These are phyloP conservation scores for Megacollybia marginata DNA, from an alignment of 768 basidiomycete genomes.

Conservation along the genomic window DNA sequence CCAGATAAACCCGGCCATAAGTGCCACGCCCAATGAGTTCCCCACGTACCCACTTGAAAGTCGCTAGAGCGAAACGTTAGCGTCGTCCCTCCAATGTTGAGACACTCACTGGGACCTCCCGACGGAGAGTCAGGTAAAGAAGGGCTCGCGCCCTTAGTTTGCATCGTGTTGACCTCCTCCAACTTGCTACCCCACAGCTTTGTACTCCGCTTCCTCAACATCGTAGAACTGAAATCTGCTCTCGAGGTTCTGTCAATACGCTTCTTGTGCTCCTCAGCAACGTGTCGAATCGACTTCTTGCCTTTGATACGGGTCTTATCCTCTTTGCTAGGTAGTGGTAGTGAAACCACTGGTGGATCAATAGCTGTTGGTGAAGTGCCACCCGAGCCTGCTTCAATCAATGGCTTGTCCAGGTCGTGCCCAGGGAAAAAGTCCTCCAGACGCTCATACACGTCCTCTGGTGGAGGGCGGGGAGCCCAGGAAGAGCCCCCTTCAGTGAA, in stretches of 20 bases:
- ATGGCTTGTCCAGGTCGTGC: constrained; percentile 92
- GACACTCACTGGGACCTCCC: constrained; percentile 58
- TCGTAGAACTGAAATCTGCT: constrained; percentile 24
- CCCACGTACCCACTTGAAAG: constrained; percentile 98
- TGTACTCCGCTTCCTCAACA: constrained; percentile 77
- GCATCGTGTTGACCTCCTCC: constrained; percentile 85
- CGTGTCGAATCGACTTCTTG: constrained; percentile 89
- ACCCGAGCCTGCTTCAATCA: constrained; percentile 80
- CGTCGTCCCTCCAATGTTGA: background rate
- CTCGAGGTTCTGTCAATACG: constrained; percentile 65
- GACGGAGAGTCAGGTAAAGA: constrained; percentile 54
- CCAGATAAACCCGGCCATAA: constrained; percentile 94
- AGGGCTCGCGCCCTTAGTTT: constrained; percentile 39
- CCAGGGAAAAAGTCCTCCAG: constrained; percentile 94
- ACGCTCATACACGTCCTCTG: constrained; percentile 89
- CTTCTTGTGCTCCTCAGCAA: constrained; percentile 83
- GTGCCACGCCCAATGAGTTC: constrained; percentile 97
- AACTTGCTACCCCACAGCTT: constrained; percentile 93
- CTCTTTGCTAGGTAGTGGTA: constrained; percentile 9
- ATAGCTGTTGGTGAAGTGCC: constrained; percentile 68
- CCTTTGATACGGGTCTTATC: constrained; percentile 41
- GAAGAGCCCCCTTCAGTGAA: constrained; percentile 63
- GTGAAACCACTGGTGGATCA: constrained; percentile 39
- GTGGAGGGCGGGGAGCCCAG: constrained; percentile 86
- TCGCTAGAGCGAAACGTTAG: constrained; percentile 36